Evolutionary conservation across 139 green algal species (phyloP), one percentile per base, ranked within the genome.

Genomic region (Picochlorum sp.): DNA sequence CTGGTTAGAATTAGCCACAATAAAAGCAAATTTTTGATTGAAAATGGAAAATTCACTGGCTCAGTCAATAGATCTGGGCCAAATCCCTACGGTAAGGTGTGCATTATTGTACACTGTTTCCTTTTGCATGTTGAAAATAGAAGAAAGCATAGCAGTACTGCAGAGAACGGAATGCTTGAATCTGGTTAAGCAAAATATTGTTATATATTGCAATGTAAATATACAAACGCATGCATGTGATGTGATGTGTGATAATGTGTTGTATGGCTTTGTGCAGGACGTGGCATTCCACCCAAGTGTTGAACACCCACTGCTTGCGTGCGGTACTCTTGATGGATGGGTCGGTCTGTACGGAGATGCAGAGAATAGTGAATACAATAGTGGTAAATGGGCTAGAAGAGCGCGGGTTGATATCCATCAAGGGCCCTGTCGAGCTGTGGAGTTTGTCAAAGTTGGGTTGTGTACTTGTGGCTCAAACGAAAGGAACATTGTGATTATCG

Each of bases 321-420:
- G 63, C 2, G 77, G 70, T 12, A 55, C 85, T 7, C 76, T 89
- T 29, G 74, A 57, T 33, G 82, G 82, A 4, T 40, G 67, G 8
- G 24, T 80, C 2, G 24, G 72, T 12, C 4, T 85, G 14, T 64
- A 79, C 44, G 50, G 33, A 36, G 82, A 43, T 47, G 39, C 18
- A 26, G 39, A 47, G 6, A n/a, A 47, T n/a, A n/a, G n/a, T n/a
- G n/a, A n/a, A n/a, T n/a, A n/a, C n/a, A n/a, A n/a, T n/a, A n/a
- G n/a, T 24, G 22, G 30, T 39, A 10, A 2, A 18, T 10, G 18
- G 7, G 54, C 14, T 51, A 10, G 32, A 12, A 10, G 3, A n/a
- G 9, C 7, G 18, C 13, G 31, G 9, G 10, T 50, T 7, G 50
- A 2, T 40, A 50, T 8, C 20, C 10, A 20, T 36, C 16, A 18